Base-by-base conservation (phyloP, 2,329 filamentous ascomycete genomes). In the Trichophyton rubrum region DNA sequence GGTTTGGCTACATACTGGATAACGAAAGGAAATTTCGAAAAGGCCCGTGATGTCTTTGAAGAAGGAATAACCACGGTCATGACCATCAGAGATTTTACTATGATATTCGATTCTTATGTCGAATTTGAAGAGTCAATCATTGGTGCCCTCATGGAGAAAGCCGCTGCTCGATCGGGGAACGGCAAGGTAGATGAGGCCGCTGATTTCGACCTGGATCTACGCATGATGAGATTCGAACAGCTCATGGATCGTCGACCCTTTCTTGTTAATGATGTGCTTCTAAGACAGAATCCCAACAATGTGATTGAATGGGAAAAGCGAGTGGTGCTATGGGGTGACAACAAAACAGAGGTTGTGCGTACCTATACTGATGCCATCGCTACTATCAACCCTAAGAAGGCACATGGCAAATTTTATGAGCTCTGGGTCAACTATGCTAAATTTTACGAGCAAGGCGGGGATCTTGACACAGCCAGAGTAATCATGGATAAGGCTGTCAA, bases 401-500 rank as follows among this genome's bases (percentile, higher is more conserved):
- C 93, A 0, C 83, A 92, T 24, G 95, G 95, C 9, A 85, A 90
- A 61, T 96, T 97, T 71, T 90, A 96, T 70, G 89, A 96, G 67
- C 82, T 99, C 17, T 99, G 95, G 93, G 82, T 89, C 58, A 95
- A 92, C 69, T 99, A 97, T 71, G 93, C 92, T 64, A 96, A 95
- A 69, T 92, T 99, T 71, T 99, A 99, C 75, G 93, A 99, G 73
- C 82, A 84, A 35, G 90, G 88, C 1, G 88, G 87, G 3, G 91
- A 97, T 71, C 70, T 97, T 43, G 81, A 85, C 59, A 96, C 86
- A 65, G 91, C 93, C 41, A 83, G 93, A 35, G 81, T 95, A 63
- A 97, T 99, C 68, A 88, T 97, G 83, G 92, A 97, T 72, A 99
- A 97, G 75, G 92, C 92, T 13, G 89, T 96, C 70, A 97, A 96